Evolutionary conservation across 495 filamentous ascomycete species (phyloP).

Genomic region (Niebla homalea): DNA sequence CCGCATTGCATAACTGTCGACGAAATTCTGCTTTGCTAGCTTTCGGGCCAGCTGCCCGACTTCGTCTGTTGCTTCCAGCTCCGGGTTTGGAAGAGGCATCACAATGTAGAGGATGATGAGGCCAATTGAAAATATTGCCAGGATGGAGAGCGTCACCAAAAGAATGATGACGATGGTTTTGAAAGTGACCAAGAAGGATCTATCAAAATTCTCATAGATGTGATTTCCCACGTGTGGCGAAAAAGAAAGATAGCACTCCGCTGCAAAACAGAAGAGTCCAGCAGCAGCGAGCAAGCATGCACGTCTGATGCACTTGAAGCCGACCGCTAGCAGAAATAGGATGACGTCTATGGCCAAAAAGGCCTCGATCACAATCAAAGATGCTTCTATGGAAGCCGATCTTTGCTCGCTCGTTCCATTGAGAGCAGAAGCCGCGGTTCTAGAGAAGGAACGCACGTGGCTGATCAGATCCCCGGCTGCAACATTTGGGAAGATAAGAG

Average conservation of each 20-base stretch:
- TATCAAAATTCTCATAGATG: neutral
- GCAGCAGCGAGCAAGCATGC: neutral
- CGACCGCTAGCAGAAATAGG: constrained; percentile 1
- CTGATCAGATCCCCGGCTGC: constrained; percentile 7
- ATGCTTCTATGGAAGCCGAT: constrained; percentile 2
- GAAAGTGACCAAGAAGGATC: neutral
- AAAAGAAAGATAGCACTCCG: constrained; percentile 3
- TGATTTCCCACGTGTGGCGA: neutral
- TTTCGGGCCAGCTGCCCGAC: too few relatives aligned
- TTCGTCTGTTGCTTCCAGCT: neutral
- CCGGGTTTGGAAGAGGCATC: neutral
- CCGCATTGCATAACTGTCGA: neutral
- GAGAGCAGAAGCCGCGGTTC: neutral
- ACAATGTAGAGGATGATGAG: neutral
- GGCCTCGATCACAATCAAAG: constrained; percentile 4
- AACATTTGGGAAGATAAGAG: constrained; percentile 4
- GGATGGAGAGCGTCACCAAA: neutral
- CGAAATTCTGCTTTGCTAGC: neutral
- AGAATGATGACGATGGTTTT: neutral
- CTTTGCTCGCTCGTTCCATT: neutral
- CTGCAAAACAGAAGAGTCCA: constrained; percentile 5
- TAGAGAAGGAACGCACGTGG: neutral
- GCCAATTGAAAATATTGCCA: neutral
- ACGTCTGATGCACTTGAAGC: neutral
- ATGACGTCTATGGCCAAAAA: constrained; percentile 1